Conservation (phyloP, 306 rosid genomes). For the Styphnolobium japonicum region DNA sequence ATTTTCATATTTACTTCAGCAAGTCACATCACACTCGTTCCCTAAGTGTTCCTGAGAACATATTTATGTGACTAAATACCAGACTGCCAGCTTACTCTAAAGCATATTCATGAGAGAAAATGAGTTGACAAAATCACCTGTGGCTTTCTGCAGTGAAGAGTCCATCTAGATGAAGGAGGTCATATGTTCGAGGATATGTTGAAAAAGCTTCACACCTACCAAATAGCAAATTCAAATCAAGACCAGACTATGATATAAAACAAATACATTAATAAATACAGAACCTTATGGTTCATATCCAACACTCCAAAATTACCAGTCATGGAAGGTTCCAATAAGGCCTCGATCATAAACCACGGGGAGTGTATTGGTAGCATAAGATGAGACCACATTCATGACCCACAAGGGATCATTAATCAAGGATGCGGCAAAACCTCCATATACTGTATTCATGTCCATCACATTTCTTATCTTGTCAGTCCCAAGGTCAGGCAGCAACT, state of each 20-base stretch:
- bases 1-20: too few species aligned
- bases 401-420: slow-evolving; percentile 78
- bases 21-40: too few species aligned
- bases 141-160: slow-evolving; percentile 89
- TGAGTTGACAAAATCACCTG: slow-evolving; percentile 51
- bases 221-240: slow-evolving; percentile 23
- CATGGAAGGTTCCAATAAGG: slow-evolving; percentile 89
- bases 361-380: slow-evolving; percentile 77
- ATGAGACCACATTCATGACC: slow-evolving; percentile 98
- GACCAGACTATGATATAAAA: background rate
- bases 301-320: slow-evolving; percentile 57
- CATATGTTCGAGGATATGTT: slow-evolving; percentile 95
- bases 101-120: background rate
- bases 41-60: background rate
- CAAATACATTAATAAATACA: background rate
- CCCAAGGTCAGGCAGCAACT: slow-evolving; percentile 83
- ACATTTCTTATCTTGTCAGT: slow-evolving; percentile 79
- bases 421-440: slow-evolving; percentile 90
- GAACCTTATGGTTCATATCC: background rate
- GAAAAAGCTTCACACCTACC: slow-evolving; percentile 98
- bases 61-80: background rate
- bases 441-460: slow-evolving; percentile 93
- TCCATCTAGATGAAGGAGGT: slow-evolving; percentile 93
- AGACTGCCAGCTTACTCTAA: too few species aligned
- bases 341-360: slow-evolving; percentile 88